Evolutionary conservation across 2,329 filamentous ascomycete genomes (phyloP).

Genomic region (Chaetomiaceae sp.): DNA sequence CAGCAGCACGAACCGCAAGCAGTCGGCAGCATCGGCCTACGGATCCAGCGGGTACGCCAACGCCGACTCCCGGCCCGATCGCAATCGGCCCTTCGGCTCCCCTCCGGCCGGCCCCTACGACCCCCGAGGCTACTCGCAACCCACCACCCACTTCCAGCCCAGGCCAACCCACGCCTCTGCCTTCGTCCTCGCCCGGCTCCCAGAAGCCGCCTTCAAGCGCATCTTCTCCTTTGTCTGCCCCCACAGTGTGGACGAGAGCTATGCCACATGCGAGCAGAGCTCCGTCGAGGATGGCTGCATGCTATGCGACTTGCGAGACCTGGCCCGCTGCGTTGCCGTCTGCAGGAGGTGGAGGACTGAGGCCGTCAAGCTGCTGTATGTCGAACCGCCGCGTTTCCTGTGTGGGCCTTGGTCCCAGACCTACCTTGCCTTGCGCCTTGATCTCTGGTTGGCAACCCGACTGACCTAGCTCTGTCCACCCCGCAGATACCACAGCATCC

Average conservation of each 20-base stretch:
- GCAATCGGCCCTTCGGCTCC: constrained; percentile 21
- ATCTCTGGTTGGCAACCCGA: too few relatives aligned
- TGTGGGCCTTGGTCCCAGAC: background rate
- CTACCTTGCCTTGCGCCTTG: too few relatives aligned
- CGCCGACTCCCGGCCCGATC: constrained; percentile 22
- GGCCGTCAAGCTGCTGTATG: constrained; percentile 57
- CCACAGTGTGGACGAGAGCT: constrained; percentile 70
- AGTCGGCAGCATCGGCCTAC: constrained; percentile 7
- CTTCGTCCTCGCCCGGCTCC: constrained; percentile 49
- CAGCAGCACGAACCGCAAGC: constrained; percentile 6
- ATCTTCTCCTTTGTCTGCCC: constrained; percentile 84
- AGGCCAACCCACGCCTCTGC: constrained; percentile 40
- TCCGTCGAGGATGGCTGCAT: constrained; percentile 77
- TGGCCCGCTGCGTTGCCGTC: constrained; percentile 72
- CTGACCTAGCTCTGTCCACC: too few relatives aligned
- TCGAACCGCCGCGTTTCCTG: constrained; percentile 24
- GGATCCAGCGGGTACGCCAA: constrained; percentile 16
- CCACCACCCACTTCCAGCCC: constrained; percentile 21
- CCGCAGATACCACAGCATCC: constrained; percentile 75
- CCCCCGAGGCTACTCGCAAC: constrained; percentile 13
- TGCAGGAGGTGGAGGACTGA: constrained; percentile 64
- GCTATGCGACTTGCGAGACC: constrained; percentile 87
- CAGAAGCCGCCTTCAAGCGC: constrained; percentile 62
- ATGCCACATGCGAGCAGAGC: constrained; percentile 78
- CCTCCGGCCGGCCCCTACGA: constrained; percentile 13